These are phyloP conservation scores for Schoenoplectus tabernaemontani DNA, from an alignment of 202 grass and related monocot genomes.

Conservation along the genomic window DNA sequence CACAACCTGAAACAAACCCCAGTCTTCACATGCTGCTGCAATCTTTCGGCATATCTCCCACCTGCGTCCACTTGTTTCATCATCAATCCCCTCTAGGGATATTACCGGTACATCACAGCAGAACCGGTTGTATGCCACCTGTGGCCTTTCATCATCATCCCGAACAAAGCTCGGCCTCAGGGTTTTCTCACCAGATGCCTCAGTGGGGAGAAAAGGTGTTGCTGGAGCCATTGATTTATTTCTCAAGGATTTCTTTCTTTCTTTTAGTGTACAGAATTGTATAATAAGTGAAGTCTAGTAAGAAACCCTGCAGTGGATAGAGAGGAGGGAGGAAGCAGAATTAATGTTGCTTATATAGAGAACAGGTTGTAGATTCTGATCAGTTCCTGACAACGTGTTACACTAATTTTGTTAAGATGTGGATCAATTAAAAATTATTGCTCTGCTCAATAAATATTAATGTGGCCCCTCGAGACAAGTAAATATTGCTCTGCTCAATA, in stretches of 20 bases:
- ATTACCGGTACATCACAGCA: constrained; percentile 67
- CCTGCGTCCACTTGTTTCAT: constrained; percentile 14
- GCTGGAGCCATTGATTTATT: constrained; percentile 29
- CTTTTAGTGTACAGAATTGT: background rate
- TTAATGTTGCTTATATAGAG: background rate
- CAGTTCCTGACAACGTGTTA: background rate
- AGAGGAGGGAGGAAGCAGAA: background rate
- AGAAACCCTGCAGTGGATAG: background rate
- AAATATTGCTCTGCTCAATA: background rate
- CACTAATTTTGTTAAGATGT: background rate
- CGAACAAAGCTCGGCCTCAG: constrained; percentile 61
- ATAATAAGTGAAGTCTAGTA: background rate
- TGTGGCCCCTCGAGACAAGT: background rate
- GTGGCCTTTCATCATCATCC: constrained; percentile 77
- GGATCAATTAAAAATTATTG: background rate
- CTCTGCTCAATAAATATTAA: background rate
- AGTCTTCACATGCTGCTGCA: constrained; percentile 59
- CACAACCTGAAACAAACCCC: constrained; percentile 92
- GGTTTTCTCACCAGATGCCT: constrained; percentile 26
- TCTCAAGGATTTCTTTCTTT: background rate
- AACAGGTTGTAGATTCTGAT: background rate
- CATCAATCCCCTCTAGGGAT: constrained; percentile 58
- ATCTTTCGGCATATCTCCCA: constrained; percentile 49
- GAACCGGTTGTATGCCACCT: constrained; percentile 75
- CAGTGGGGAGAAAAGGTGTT: constrained; percentile 45